Evolutionary conservation across 208 protist species (phyloP).

Genomic region (Wallacemonas sp.): DNA sequence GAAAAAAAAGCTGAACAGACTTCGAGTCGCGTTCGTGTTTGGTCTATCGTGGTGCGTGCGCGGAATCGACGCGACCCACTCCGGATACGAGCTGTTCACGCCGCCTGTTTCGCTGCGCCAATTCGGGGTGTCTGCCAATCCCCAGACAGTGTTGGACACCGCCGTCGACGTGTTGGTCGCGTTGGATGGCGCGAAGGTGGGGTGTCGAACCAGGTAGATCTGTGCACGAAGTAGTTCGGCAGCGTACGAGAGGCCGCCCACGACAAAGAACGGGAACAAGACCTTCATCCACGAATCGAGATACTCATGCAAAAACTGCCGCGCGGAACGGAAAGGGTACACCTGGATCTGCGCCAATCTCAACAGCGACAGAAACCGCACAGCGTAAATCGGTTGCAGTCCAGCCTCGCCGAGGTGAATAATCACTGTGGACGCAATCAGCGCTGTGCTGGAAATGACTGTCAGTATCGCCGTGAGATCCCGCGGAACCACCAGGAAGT

Average conservation of each 20-base stretch:
- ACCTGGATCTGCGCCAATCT: conserved; percentile 64
- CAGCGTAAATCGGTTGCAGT: conserved; percentile 30
- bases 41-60: conserved; percentile 21
- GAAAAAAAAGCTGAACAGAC: conserved; percentile 61
- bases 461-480: conserved; percentile 57
- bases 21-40: conserved; percentile 33
- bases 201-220: conserved; percentile 47
- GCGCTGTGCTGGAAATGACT: conserved; percentile 20
- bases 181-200: conserved; percentile 19
- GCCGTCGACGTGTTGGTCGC: conserved; percentile 16
- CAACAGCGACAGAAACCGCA: conserved; percentile 66
- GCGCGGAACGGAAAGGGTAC: conserved; percentile 31
- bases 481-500: conserved; percentile 41
- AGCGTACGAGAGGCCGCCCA: conserved; percentile 41
- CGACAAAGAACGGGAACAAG: conserved; percentile 46
- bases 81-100: conserved; percentile 23
- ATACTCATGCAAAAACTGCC: conserved; percentile 46
- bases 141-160: not conserved
- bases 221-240: conserved; percentile 68
- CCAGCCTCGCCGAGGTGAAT: conserved; percentile 16
- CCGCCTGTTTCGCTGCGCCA: not conserved
- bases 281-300: conserved; percentile 39
- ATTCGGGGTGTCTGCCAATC: too few species aligned
- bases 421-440: conserved; percentile 30
- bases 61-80: conserved; percentile 26